Evolutionary conservation across 2,329 filamentous ascomycete species (phyloP).

Genomic region (Neopestalotiopsis sp.): DNA sequence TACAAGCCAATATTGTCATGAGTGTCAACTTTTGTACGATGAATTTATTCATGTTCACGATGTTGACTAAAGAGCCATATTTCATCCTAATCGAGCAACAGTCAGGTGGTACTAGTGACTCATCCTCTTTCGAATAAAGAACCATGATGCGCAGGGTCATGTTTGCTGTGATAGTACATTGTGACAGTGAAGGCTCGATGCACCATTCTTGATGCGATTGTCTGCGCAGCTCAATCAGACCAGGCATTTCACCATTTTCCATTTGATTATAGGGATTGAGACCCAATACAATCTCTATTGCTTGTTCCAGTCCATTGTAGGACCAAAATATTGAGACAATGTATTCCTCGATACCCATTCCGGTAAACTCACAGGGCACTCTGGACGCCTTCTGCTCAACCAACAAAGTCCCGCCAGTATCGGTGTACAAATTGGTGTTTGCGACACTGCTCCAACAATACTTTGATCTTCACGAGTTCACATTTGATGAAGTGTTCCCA

Average conservation of each 20-base stretch:
- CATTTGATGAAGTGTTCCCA: background rate
- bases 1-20: constrained; percentile 4
- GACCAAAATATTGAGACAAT: background rate
- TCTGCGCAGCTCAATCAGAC: background rate
- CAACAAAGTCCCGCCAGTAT: background rate
- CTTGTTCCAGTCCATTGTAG: background rate
- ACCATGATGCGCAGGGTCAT: background rate
- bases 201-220: background rate
- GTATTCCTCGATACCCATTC: background rate
- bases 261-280: background rate
- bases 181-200: background rate
- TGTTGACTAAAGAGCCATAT: background rate
- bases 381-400: constrained; percentile 6
- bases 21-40: background rate
- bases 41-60: background rate
- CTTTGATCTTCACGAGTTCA: constrained; percentile 11
- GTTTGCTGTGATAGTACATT: background rate
- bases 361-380: background rate
- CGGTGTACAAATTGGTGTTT: background rate
- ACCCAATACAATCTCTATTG: background rate
- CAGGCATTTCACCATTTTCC: background rate
- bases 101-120: constrained; percentile 5
- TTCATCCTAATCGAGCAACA: constrained; percentile 6
- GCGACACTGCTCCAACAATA: constrained; percentile 9
- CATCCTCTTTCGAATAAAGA: background rate